Conservation (phyloP, 2,329 filamentous ascomycete genomes). For the Ophiostoma australiae region DNA sequence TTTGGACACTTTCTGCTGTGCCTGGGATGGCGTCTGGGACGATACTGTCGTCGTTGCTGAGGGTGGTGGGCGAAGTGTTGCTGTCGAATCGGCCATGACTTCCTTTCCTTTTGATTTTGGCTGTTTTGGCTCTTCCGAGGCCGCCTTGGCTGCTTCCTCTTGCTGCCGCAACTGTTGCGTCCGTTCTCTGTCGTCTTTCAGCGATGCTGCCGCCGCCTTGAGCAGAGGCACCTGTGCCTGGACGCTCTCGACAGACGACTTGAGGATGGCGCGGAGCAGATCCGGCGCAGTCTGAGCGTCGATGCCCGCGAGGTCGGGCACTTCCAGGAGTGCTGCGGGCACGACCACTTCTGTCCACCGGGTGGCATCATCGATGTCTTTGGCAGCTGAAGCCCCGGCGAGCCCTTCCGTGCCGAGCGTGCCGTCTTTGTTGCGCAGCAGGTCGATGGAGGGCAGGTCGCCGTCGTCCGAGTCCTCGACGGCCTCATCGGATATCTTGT, state of each 20-base stretch:
- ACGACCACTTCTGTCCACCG: constrained; percentile 45
- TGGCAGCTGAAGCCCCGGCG: neutral
- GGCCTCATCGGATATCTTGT: neutral
- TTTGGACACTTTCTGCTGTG: neutral
- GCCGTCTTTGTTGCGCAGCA: neutral
- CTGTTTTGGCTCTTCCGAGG: neutral
- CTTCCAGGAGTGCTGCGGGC: constrained; percentile 40
- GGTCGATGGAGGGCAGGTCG: neutral
- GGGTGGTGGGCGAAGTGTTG: constrained; percentile 1
- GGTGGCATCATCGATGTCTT: constrained; percentile 14
- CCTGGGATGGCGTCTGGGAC: neutral
- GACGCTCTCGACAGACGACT: constrained; percentile 44
- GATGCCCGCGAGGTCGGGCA: constrained; percentile 31
- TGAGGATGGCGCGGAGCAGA: constrained; percentile 36
- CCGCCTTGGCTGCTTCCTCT: neutral
- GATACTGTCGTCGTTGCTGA: neutral
- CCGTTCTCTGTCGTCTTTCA: neutral
- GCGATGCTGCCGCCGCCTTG: neutral
- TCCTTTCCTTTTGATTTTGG: neutral
- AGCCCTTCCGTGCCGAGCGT: neutral
- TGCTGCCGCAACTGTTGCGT: neutral
- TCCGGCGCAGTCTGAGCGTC: constrained; percentile 31
- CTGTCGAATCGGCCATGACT: neutral
- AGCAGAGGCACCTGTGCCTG: constrained; percentile 34
- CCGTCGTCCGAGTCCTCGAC: constrained; percentile 30